Base-by-base conservation (phyloP, 2,329 filamentous ascomycete species). In the Fusarium multiceps region DNA sequence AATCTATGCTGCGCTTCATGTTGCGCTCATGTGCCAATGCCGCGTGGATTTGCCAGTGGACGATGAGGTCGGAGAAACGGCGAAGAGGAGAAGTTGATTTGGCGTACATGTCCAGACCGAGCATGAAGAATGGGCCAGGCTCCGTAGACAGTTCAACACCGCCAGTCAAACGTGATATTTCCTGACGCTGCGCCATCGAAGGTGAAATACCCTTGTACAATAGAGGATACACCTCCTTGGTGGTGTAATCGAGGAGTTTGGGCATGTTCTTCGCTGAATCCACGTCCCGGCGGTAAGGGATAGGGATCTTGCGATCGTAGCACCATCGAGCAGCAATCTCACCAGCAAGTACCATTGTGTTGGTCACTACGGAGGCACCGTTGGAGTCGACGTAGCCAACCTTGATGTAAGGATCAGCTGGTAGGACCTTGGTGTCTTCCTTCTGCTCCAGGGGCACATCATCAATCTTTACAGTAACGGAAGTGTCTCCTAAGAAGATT, bases 21-120 rank as follows among this genome's bases (percentile, higher is more conserved):
- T 79, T 72, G 11, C 83, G 80, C 70, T 86, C 84, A 62, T 83
- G 78, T 16, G 81, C 79, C 32, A 92, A 79, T 12, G 87, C 85
- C 4, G 85, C 86, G 73, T 90, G 85, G 66, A 92, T 87, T 76
- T 92, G 89, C 87, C 88, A 91, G 78, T 91, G 89, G 3, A 87
- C 84, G 32, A 92, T 75, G 48, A 92, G 79, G 76, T 92, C 90
- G 7, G 82, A 79, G 77, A 86, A 91, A 45, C 90, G 86, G 34
- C 90, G 87, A n/a, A 92, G 82, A 20, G 90, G 90, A 51, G 87
- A 90, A 10, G 90, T 92, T 41, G 85, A 85, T 70, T 89, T 90
- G 61, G 86, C 81, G 76, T 91, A 90, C 79, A 87, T 86, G 56
- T 88, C 83, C 3, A 86, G 75, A 20, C 89, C 90, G 61, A 91